Evolutionary conservation across 176 grass and related monocot genomes (phyloP).

Genomic region (Triticum aestivum): DNA sequence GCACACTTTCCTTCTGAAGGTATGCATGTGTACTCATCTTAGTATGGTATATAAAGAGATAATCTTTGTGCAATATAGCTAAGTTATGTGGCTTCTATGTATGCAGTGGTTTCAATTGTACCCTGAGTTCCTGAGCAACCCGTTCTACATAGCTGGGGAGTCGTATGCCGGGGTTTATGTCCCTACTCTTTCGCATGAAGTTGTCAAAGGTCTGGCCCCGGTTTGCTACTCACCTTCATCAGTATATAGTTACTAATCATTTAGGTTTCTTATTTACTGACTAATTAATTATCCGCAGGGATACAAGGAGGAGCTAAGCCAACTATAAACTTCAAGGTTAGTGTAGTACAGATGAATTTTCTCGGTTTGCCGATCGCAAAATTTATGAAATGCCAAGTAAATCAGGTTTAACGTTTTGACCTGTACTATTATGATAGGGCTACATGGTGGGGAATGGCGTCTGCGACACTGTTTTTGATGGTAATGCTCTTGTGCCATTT

Average conservation of each 20-base stretch:
- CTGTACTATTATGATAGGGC: conserved; percentile 40
- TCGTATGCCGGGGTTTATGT: conserved; percentile 98
- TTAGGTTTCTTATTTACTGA: background rate
- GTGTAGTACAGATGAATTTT: conserved; percentile 7
- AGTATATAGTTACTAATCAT: background rate
- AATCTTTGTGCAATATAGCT: background rate
- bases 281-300: conserved; percentile 42
- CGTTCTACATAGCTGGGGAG: conserved; percentile 88
- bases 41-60: background rate
- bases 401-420: background rate
- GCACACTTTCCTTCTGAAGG: conserved; percentile 88
- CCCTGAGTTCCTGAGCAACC: conserved; percentile 72
- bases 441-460: conserved; percentile 99
- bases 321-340: conserved; percentile 84
- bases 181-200: conserved; percentile 84
- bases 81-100: conserved; percentile 3
- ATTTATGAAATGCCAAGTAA: background rate
- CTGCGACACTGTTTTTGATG: conserved; percentile 74
- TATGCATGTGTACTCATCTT: conserved; percentile 17
- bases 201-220: conserved; percentile 64
- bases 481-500: conserved; percentile 98
- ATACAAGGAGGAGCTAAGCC: conserved; percentile 61
- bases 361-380: background rate
- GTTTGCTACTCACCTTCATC: background rate
- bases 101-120: conserved; percentile 91